phyloP scores from a whole-genome alignment of 2,329 filamentous ascomycete genomes.

The Curvularia lunata region DNA sequence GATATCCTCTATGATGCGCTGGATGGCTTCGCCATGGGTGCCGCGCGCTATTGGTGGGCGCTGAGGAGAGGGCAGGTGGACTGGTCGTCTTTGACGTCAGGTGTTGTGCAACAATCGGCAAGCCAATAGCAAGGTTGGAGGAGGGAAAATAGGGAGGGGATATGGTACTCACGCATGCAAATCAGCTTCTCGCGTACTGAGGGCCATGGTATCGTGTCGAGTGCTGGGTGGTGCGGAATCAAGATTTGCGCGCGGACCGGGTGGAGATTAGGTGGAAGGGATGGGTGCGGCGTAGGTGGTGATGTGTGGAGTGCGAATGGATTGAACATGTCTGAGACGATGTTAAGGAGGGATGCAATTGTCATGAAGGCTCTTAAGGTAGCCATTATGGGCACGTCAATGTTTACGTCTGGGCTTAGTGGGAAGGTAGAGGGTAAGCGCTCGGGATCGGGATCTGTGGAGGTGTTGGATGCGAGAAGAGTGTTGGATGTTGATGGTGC shows the following conservation, averaged over 20 bases:
- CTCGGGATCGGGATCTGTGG: background rate
- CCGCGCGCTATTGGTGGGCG: background rate
- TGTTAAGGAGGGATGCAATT: background rate
- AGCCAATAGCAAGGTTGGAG: background rate
- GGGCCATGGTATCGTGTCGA: constrained; percentile 2
- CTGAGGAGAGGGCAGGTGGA: background rate
- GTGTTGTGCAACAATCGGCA: background rate
- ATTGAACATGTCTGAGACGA: background rate
- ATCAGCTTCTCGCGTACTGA: constrained; percentile 3
- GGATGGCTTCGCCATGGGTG: background rate
- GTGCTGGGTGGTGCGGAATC: background rate
- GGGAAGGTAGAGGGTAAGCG: constrained; percentile 4
- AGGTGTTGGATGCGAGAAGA: background rate
- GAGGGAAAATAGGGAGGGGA: background rate
- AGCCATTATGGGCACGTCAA: background rate
- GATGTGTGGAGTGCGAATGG: background rate
- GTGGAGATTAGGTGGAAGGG: background rate
- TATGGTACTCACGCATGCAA: background rate
- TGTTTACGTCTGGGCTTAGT: background rate
- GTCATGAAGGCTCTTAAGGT: background rate
- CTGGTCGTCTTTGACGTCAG: background rate
- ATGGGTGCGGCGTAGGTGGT: background rate
- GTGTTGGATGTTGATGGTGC: background rate
- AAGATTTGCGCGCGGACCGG: background rate
- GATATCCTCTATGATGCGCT: background rate